Base-by-base conservation (phyloP, 352 stramenopile species). In the Pythium rishiriense region DNA sequence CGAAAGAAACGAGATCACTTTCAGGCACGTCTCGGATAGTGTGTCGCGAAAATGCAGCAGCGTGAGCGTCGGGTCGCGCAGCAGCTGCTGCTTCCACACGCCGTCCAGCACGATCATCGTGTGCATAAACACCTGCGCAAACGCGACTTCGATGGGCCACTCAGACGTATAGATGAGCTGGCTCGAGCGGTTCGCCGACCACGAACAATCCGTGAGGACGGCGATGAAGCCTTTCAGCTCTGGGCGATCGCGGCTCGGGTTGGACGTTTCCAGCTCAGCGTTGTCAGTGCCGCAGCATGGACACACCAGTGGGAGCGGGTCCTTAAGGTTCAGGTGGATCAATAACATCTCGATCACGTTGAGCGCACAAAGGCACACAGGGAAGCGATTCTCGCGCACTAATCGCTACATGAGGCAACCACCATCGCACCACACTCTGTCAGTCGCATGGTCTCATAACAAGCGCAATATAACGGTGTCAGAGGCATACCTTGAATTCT, bases 221-320 rank as follows among this genome's bases (percentile, higher is more conserved):
- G 67, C 64, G 28, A 72, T 53, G 49, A 89, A 89, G n/a, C 78
- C 79, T 24, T 69, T 58, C 33, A 91, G 66, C 62, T 91, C 82
- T 11, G 78, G 74, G 22, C 81, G 78, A 24, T 73, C 58, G 4
- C 79, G 79, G 66, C 75, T 81, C 5, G 76, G 74, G 26, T 79
- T 71, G 5, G 74, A 82, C 3, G 74, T 83, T 54, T 88, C 78
- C 25, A 83, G 69, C 55, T 89, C 81, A 0, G 76, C 73, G 42
- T 87, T 85, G 35, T 86, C 73, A n/a, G 81, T 91, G 47, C 79
- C 79, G 43, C 81, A 88, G 58, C 81, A 91, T 4, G 79, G 81
- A 66, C 81, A 91, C 41, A 88, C 72, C 14, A 88, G 64, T 17
- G 81, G 74, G 12, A 81, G 67, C 25, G 79, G 79, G 56, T 85